Base-by-base conservation (phyloP, 1,284 basidiomycete species). In the Naganishia cerealis region DNA sequence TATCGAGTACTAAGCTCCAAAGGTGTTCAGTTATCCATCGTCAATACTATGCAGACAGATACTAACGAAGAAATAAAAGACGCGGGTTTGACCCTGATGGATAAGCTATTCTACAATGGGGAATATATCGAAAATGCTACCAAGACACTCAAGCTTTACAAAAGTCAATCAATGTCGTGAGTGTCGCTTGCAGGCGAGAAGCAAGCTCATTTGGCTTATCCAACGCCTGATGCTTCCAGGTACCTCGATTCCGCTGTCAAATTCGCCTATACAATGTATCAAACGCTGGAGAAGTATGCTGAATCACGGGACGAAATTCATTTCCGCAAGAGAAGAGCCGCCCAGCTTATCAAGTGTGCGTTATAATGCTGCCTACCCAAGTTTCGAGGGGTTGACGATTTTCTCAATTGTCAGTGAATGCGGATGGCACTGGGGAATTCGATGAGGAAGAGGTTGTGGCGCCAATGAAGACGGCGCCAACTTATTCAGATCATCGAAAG, bases 21-120 rank as follows among this genome's bases (percentile, higher is more conserved):
- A 18, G 29, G n/a, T 24, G 16, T 33, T 6, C 67, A 85, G 84
- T 84, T 97, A 39, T 84, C 90, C 43, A 85, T 94, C 70, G 88
- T 96, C 74, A 92, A 95, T 74, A 79, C 78, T 13, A 86, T 89
- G 83, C 72, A 81, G 6, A 71, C 72, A 54, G 76, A 80, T 36
- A 70, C 72, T 4, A 87, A 88, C 65, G 80, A 86, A n/a, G 84
- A 84, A 4, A 83, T 92, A 68, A 80, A 83, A 42, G 90, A 94
- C 53, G 88, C 88, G 6, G 90, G 92, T 43, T 87, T 87, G 67
- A 82, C 88, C 15, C 83, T 97, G 2, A 90, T 92, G 74, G 87
- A 92, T 73, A 91, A 94, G 78, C 82, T 97, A 48, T 89, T 96
- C 74, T 97, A 96, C 81, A 93, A 94, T 74, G 92, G 91, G 42